phyloP scores from a whole-genome alignment of 495 filamentous ascomycete genomes.

The Usnea hakonensis region DNA sequence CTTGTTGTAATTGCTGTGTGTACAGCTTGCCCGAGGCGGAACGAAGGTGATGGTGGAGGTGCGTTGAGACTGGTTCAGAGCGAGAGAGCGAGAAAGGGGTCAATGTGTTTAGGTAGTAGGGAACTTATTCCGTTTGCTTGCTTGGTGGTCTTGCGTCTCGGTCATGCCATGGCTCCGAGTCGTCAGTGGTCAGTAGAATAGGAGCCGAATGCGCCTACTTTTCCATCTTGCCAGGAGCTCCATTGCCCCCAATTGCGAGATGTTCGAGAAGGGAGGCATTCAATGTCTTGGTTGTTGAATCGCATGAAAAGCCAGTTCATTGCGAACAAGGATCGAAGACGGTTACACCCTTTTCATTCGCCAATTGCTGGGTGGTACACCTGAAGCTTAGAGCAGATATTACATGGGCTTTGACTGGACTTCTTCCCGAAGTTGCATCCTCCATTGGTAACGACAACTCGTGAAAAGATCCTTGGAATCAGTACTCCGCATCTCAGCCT shows the following conservation, averaged over 20 bases:
- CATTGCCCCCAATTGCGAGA: too few species aligned
- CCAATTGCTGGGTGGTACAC: not conserved
- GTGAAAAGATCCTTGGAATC: not conserved
- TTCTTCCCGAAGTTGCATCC: not conserved
- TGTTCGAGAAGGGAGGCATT: not conserved
- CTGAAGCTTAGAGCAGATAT: not conserved
- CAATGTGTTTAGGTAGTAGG: too few species aligned
- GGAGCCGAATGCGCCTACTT: not conserved
- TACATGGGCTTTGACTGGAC: not conserved
- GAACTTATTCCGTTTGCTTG: too few species aligned
- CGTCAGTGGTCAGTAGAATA: too few species aligned
- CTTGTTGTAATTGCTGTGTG: too few species aligned
- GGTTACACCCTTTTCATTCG: not conserved
- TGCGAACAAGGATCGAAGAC: not conserved
- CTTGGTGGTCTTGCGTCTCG: too few species aligned
- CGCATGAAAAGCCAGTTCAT: not conserved
- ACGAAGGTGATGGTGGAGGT: too few species aligned
- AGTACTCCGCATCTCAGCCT: not conserved
- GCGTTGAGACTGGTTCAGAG: too few species aligned
- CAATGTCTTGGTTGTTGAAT: not conserved
- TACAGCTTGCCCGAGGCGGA: too few species aligned
- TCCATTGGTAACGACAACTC: not conserved
- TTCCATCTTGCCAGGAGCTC: not conserved
- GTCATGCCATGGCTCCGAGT: too few species aligned
- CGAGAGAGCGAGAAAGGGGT: too few species aligned